Percentiles rank a stretch among this genome's conserved stretches.
Conservation (phyloP, 805 yeast species). For the Candida alai region DNA sequence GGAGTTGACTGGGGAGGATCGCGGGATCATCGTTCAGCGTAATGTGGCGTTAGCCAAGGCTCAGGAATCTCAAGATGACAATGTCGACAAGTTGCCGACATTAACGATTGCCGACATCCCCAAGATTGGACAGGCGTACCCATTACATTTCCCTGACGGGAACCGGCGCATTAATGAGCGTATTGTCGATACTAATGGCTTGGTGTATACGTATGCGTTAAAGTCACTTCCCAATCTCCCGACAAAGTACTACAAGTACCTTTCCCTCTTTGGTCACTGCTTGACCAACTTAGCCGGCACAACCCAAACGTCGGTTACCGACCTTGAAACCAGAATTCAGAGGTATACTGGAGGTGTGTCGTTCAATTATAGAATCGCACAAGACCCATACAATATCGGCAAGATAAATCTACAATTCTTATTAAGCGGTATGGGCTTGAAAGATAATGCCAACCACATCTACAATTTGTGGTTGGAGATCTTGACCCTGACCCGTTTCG, state of each 20-base stretch:
- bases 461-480: slow-evolving; percentile 67
- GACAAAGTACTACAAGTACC: slow-evolving; percentile 54
- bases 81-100: slow-evolving; percentile 77
- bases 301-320: slow-evolving; percentile 59
- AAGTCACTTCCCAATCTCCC: slow-evolving; percentile 62
- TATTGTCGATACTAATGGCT: slow-evolving; percentile 72
- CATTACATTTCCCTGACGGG: slow-evolving; percentile 19
- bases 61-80: slow-evolving; percentile 69
- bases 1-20: slow-evolving; percentile 52
- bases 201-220: slow-evolving; percentile 70
- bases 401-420: slow-evolving; percentile 51
- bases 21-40: slow-evolving; percentile 51
- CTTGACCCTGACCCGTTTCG: slow-evolving; percentile 65
- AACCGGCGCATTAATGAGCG: slow-evolving; percentile 33
- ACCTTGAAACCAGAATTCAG: slow-evolving; percentile 80
- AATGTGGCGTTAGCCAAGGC: slow-evolving; percentile 57
- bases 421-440: slow-evolving; percentile 67
- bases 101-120: slow-evolving; percentile 72
- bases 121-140: slow-evolving; percentile 41
- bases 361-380: slow-evolving; percentile 53
- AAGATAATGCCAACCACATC: slow-evolving; percentile 56
- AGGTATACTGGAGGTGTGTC: slow-evolving; percentile 80
- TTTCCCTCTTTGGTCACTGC: slow-evolving; percentile 76
- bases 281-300: slow-evolving; percentile 87
- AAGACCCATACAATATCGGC: slow-evolving; percentile 48